Evolutionary conservation across 495 filamentous ascomycete species (phyloP).

Genomic region (Xylaria sp.): DNA sequence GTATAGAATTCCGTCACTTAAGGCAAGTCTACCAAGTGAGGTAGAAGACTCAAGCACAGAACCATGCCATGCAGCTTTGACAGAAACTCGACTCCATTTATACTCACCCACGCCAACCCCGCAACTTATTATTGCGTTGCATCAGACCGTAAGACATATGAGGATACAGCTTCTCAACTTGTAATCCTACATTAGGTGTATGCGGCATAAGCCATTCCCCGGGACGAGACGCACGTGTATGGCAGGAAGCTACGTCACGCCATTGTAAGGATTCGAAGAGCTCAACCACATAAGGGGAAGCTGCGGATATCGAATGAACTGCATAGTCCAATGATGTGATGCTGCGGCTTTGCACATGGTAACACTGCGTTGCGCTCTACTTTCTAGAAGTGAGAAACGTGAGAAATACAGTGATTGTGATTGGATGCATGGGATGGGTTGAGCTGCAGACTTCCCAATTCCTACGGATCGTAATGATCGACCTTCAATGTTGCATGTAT

Average conservation of each 20-base stretch:
- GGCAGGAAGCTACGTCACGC: constrained; percentile 2
- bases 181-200: not conserved
- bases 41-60: not conserved
- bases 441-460: constrained; percentile 10
- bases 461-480: constrained; percentile 6
- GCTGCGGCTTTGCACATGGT: not conserved
- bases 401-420: constrained; percentile 7
- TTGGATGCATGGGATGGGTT: constrained; percentile 9
- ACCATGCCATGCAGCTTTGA: not conserved
- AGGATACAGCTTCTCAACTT: not conserved
- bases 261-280: not conserved
- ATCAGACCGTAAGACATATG: not conserved
- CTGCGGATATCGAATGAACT: not conserved
- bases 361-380: not conserved
- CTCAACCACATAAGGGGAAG: not conserved
- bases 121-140: not conserved
- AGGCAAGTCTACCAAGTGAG: not conserved
- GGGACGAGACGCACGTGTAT: not conserved
- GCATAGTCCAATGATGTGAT: constrained; percentile 1
- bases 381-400: constrained; percentile 20
- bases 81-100: not conserved
- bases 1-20: not conserved
- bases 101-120: constrained; percentile 2
- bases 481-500: not conserved
- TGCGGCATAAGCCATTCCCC: not conserved